Base-by-base conservation (phyloP, 2,329 filamentous ascomycete species). In the Xylariaceae sp. region DNA sequence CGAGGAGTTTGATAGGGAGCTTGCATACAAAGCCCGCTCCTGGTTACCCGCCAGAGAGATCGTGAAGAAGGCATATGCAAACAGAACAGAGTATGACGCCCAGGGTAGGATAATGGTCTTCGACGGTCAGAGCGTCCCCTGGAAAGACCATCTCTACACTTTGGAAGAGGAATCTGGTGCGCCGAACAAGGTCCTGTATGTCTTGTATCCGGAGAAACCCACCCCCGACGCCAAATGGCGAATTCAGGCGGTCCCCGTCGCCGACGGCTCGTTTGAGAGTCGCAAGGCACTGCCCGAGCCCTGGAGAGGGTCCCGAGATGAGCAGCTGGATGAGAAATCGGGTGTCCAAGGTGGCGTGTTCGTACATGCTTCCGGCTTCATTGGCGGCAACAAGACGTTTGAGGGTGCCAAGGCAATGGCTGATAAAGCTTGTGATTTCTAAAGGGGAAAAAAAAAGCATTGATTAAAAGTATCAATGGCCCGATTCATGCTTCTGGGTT, bases 81-180 rank as follows among this genome's bases (percentile, higher is more conserved):
- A 79, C 56, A 84, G 92, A 48, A 66, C 71, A 27, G 75, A 86
- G 58, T 80, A 83, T 64, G 88, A 96, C 66, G 64, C 84, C 10
- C 74, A 85, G 57, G 91, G 91, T 49, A 84, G 89, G 55, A 82
- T 97, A 52, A 76, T 97, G 62, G 85, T 96, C 22, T 79, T 99
- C 49, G 81, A 87, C 56, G 75, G 75, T 33, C 84, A 88, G 66
- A 84, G 87, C 51, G 87, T 92, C 53, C 92, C 92, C 2, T 97
- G 94, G 94, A 94, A 95, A 68, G 92, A 97, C 64, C 94, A 99
- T 69, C 78, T 99, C 15, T 97, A 96, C 73, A 83, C 80, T 15
- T 80, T 97, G 27, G 94, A 99, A 72, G 78, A 78, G 60, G 78
- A 85, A 63, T 69, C 73, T 44, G 68, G 65, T 9, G 68, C 65